Percentiles rank a stretch among this genome's conserved stretches.
Evolutionary conservation across 371 early-diverging fungal genomes (phyloP).

Genomic region (Lichtheimia hyalospora): DNA sequence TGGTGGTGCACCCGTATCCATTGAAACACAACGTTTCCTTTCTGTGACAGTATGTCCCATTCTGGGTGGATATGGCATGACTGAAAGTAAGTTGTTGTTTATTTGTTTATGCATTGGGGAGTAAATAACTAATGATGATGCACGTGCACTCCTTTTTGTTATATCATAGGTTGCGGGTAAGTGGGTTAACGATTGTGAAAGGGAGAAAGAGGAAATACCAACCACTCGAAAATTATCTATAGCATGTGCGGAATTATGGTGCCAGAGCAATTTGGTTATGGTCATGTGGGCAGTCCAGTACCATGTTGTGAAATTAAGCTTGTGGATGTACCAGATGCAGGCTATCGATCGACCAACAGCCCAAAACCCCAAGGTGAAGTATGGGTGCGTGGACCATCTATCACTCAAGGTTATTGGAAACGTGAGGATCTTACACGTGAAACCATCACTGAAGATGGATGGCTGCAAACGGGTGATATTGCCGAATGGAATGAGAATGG

Average conservation of each 20-base stretch:
- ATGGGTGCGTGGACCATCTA: slow-evolving; percentile 79
- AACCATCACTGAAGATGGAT: slow-evolving; percentile 76
- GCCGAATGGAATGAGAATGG: slow-evolving; percentile 76
- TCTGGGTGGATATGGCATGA: slow-evolving; percentile 76
- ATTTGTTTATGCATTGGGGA: neutral
- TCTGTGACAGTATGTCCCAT: slow-evolving; percentile 81
- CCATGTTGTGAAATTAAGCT: slow-evolving; percentile 88
- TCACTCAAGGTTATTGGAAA: slow-evolving; percentile 72
- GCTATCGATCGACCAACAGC: slow-evolving; percentile 71
- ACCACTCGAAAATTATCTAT: slow-evolving; percentile 1
- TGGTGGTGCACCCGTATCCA: slow-evolving; percentile 94
- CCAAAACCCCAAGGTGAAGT: slow-evolving; percentile 88
- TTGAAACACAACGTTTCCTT: slow-evolving; percentile 86
- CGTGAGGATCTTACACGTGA: slow-evolving; percentile 75
- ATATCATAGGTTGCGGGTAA: slow-evolving; percentile 41
- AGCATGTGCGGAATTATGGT: slow-evolving; percentile 68
- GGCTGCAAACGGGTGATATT: slow-evolving; percentile 95
- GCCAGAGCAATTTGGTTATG: slow-evolving; percentile 63
- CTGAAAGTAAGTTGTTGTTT: slow-evolving; percentile 37
- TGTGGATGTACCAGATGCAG: slow-evolving; percentile 84
- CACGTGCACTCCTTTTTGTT: neutral
- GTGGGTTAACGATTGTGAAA: neutral
- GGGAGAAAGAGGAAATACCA: neutral
- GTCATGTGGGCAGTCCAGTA: slow-evolving; percentile 83
- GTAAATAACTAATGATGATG: neutral